These are phyloP conservation scores for Pichia sporocuriosa DNA, from an alignment of 805 yeast genomes.

Conservation along the genomic window DNA sequence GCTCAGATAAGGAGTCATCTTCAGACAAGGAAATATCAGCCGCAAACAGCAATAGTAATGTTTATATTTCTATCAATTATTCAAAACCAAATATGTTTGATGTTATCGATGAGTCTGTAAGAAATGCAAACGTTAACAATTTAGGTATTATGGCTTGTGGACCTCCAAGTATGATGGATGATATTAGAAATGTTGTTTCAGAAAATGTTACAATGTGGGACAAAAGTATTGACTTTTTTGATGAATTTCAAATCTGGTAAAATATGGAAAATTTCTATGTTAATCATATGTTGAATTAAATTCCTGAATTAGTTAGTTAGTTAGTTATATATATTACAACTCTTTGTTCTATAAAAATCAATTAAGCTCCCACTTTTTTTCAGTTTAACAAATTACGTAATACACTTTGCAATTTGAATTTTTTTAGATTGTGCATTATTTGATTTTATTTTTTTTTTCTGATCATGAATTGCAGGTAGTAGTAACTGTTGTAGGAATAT, in stretches of 20 bases:
- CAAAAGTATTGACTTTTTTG: slow-evolving; percentile 64
- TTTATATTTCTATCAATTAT: slow-evolving; percentile 29
- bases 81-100: slow-evolving; percentile 35
- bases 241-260: slow-evolving; percentile 71
- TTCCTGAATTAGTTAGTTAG: too few species aligned
- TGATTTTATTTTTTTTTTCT: too few species aligned
- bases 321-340: too few species aligned
- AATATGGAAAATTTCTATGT: background rate
- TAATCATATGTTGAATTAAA: too few species aligned
- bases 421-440: too few species aligned
- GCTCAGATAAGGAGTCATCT: slow-evolving; percentile 1
- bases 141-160: slow-evolving; percentile 42
- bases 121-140: slow-evolving; percentile 30
- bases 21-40: background rate
- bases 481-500: too few species aligned
- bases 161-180: slow-evolving; percentile 43
- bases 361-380: too few species aligned
- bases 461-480: too few species aligned
- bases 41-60: background rate
- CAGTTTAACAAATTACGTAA: too few species aligned
- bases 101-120: slow-evolving; percentile 31
- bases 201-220: slow-evolving; percentile 33
- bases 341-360: too few species aligned
- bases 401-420: too few species aligned
- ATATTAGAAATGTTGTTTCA: slow-evolving; percentile 42